Conservation (phyloP, 768 basidiomycete species). For the Collybiopsis luxurians region DNA sequence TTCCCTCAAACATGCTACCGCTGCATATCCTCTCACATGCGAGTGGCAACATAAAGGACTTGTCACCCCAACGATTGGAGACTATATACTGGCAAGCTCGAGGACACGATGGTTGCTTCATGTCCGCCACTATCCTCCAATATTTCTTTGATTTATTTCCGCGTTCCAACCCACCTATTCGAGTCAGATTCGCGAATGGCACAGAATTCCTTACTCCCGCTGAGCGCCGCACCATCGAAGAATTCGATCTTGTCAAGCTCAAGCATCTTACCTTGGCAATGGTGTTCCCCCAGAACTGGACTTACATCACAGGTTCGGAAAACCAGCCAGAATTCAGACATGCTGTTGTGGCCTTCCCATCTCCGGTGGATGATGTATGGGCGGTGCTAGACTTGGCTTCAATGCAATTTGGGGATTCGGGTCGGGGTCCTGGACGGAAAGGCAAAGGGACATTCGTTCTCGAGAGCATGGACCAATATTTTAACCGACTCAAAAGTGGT, state of each 20-base stretch:
- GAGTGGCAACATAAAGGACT: not conserved
- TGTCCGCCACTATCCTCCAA: slow-evolving; percentile 13
- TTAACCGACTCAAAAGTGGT: slow-evolving; percentile 3
- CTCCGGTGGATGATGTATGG: not conserved
- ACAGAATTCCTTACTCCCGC: slow-evolving; percentile 10
- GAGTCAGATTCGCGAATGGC: slow-evolving; percentile 12
- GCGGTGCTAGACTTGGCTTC: slow-evolving; percentile 15
- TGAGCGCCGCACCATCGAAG: not conserved
- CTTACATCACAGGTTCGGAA: slow-evolving; percentile 11
- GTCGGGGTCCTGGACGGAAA: slow-evolving; percentile 12
- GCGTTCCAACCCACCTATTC: not conserved
- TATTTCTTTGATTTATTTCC: slow-evolving; percentile 17
- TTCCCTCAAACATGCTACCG: slow-evolving; percentile 17
- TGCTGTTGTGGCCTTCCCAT: slow-evolving; percentile 12
- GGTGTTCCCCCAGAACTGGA: slow-evolving; percentile 1
- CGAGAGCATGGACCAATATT: slow-evolving; percentile 13
- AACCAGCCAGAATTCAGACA: slow-evolving; percentile 11
- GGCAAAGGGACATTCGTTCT: slow-evolving; percentile 13
- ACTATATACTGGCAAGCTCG: slow-evolving; percentile 20
- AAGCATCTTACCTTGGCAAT: slow-evolving; percentile 6
- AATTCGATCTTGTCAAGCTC: slow-evolving; percentile 9
- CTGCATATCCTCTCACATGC: not conserved
- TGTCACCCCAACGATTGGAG: slow-evolving; percentile 13
- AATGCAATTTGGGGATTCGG: slow-evolving; percentile 20
- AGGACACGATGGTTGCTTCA: slow-evolving; percentile 18